Base-by-base conservation (phyloP, 192 early-diverging fungal species). In the Coemansia javaensis region DNA sequence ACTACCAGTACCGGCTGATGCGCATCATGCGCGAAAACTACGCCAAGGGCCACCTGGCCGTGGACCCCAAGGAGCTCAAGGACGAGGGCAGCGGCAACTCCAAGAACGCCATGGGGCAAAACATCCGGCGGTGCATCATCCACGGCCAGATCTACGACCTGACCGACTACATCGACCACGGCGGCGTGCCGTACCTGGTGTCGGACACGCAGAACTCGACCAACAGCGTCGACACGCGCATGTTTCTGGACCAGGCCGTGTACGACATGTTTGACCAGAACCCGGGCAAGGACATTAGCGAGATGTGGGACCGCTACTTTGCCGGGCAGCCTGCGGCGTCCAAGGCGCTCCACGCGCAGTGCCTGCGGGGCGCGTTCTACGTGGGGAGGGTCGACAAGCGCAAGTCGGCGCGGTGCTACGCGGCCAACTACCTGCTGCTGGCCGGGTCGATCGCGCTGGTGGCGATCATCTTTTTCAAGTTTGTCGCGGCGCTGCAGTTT, bases 401-500 rank as follows among this genome's bases (percentile, higher is more conserved):
- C 38, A 88, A 85, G 23, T 85, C 86, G 38, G 50, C 87, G 32
- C 66, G 75, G 53, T 86, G 89, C 80, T 66, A 89, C 36, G 86
- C 88, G 31, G 79, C 93, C 24, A 82, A 87, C 61, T 96, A 94
- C 48, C 78, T 98, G 53, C 56, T 96, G 40, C 75, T 91, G 39
- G 82, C 85, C 13, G 79, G 80, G 18, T 86, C 95, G 22, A 82
- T 83, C 45, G 75, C 93, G 30, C 78, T 98, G 57, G 89, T 89
- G 5, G 68, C 75, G 12, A 83, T 96, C 22, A 88, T 98, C 46
- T 75, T 89, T 25, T 85, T 98, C 77, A 95, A 95, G 77, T 98
- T 98, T 56, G 70, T 98, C 44, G 91, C 94, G n/a, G 92, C 94
- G 4, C 73, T 97, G 50, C 90, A 94, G 56, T 66, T 95, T 31